A percentile compares a stretch with the other conserved stretches of the same genome.
These are phyloP conservation scores for Syncephalastrum monosporum DNA, from an alignment of 371 early-diverging fungal species.

Conservation along the genomic window DNA sequence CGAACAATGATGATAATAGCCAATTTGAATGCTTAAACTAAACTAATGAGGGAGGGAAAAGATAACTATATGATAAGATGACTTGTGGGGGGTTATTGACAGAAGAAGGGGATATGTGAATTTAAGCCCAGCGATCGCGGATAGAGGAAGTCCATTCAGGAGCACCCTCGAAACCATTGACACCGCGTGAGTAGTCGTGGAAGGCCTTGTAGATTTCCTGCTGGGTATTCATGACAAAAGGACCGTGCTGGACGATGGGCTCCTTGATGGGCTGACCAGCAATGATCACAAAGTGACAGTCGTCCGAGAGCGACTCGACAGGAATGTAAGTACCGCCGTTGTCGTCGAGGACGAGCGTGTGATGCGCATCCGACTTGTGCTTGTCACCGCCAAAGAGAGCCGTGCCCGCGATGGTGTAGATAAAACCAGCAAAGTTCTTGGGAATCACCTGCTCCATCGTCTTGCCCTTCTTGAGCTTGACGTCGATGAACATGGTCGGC, in stretches of 20 bases:
- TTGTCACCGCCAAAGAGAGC: conserved; percentile 50
- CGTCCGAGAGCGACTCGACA: conserved; percentile 50
- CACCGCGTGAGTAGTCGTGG: conserved; percentile 45
- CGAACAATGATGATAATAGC: no score
- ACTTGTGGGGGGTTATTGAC: no score
- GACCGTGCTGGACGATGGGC: conserved; percentile 60
- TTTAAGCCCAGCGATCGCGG: conserved; percentile 16
- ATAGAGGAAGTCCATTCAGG: conserved; percentile 38
- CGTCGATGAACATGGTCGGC: conserved; percentile 75
- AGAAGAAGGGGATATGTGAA: no score
- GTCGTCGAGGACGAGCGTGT: conserved; percentile 52
- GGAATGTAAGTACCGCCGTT: conserved; percentile 41
- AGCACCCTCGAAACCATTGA: conserved; percentile 61
- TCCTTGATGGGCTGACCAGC: conserved; percentile 58
- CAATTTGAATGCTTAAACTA: no score
- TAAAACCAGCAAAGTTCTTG: conserved; percentile 59
- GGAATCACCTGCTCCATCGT: conserved; percentile 60
- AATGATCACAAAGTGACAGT: conserved; percentile 59
- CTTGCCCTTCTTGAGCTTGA: conserved; percentile 55
- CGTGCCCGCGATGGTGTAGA: conserved; percentile 65
- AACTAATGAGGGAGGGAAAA: no score
- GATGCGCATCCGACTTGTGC: conserved; percentile 52
- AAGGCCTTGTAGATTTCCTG: conserved; percentile 56
- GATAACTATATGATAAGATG: no score
- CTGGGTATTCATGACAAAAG: conserved; percentile 62